Base-by-base conservation (phyloP, 495 filamentous ascomycete species). In the Astrothelium macrocarpum region DNA sequence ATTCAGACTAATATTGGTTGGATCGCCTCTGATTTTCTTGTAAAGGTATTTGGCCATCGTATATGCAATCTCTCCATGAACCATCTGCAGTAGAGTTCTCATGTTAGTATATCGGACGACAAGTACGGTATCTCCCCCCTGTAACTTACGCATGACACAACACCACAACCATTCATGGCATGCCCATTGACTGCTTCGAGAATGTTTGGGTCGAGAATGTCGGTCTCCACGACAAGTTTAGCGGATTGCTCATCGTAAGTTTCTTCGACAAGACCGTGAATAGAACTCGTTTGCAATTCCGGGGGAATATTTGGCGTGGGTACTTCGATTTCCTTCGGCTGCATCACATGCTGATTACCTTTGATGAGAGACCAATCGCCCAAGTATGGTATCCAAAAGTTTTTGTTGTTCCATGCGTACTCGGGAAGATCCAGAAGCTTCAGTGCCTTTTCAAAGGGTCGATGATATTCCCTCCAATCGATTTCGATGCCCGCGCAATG, bases 331-430 rank as follows among this genome's bases (percentile, higher is more conserved):
- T n/a, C 59, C 25, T 61, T 39, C 43, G 7, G 9, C 7, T 45
- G 7, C 5, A 45, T 16, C 29, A 45, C 28, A 16, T 14, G 16
- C 4, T 43, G 28, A n/a, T 71, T 65, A 9, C 70, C 77, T 53
- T 77, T 78, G n/a, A 67, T 68, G 3, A 80, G 67, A 10, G 49
- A 32, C 73, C 74, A 79, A 60, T 73, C 63, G 0, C 68, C 68
- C 2, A 66, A 61, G 58, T 81, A 81, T 10, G 71, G 69, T 4
- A 81, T 72, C 78, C 78, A 81, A 62, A 78, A 77, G 32, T 72
- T 76, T 53, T 73, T 74, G 2, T 69, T 31, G 42, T 76, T 71
- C 72, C 72, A 80, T 0, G 53, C 42, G 58, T 67, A 67, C 11
- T 62, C 53, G 1, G 61, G 61, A 23, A 64, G 32, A n/a, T 64